A percentile compares a stretch with the other conserved stretches of the same genome.
Evolutionary conservation across 179 eudicot genomes (phyloP).

Genomic region (Silene noctiflora): DNA sequence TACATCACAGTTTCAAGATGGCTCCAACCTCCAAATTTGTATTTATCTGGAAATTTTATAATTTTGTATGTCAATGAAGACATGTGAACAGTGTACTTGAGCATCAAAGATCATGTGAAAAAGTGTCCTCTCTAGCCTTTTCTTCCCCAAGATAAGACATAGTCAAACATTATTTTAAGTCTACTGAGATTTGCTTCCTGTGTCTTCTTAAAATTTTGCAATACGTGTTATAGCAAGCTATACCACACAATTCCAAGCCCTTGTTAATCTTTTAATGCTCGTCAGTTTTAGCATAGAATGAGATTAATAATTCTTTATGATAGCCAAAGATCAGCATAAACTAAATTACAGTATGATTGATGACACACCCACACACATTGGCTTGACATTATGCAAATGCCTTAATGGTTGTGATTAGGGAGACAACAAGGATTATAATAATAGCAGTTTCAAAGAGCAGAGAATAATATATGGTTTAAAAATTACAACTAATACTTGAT

Average conservation of each 20-base stretch:
- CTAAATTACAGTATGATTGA: conserved; percentile 13
- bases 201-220: neutral
- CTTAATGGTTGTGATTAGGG: conserved; percentile 28
- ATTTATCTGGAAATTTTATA: conserved; percentile 7
- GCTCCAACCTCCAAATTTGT: conserved; percentile 23
- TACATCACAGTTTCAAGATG: conserved; percentile 16
- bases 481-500: conserved; percentile 24
- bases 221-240: conserved; percentile 11
- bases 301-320: neutral
- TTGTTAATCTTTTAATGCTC: conserved; percentile 16
- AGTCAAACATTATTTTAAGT: conserved; percentile 23
- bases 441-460: conserved; percentile 10
- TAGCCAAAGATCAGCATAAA: neutral
- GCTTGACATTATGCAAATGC: conserved; percentile 18
- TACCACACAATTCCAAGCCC: conserved; percentile 15
- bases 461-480: conserved; percentile 15
- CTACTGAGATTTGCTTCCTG: conserved; percentile 24
- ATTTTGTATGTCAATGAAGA: conserved; percentile 6
- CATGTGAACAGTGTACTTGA: conserved; percentile 31
- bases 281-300: conserved; percentile 10
- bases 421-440: conserved; percentile 26
- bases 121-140: conserved; percentile 21
- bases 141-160: conserved; percentile 23
- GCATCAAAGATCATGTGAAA: conserved; percentile 31
- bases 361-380: neutral